Conservation (phyloP, 352 stramenopile species). For the Plasmopara halstedii region DNA sequence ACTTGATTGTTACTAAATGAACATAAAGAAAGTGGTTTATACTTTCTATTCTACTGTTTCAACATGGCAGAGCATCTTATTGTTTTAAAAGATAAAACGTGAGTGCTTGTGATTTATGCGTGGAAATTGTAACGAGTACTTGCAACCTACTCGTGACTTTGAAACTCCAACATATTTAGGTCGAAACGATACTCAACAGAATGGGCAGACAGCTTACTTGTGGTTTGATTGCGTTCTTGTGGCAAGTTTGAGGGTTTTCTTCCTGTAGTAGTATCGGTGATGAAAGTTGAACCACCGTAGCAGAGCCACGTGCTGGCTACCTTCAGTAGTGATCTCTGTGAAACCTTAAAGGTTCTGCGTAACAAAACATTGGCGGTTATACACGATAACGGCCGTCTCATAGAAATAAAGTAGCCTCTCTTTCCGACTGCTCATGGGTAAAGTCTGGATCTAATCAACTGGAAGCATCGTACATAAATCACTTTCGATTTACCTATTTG, state of each 20-base stretch:
- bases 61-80: constrained; percentile 3
- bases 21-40: neutral
- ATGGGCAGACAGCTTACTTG: too few relatives aligned
- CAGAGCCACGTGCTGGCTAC: neutral
- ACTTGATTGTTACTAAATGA: constrained; percentile 1
- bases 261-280: neutral
- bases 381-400: constrained; percentile 6
- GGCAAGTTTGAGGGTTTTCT: too few relatives aligned
- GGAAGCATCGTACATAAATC: neutral
- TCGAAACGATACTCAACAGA: neutral
- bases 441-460: neutral
- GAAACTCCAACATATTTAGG: too few relatives aligned
- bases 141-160: too few relatives aligned
- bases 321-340: neutral
- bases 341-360: constrained; percentile 13
- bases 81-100: constrained; percentile 2
- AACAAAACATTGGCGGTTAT: constrained; percentile 19
- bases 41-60: constrained; percentile 7
- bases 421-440: neutral
- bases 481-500: neutral
- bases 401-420: constrained; percentile 13
- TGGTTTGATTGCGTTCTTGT: too few relatives aligned
- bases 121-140: constrained; percentile 1
- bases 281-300: neutral
- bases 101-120: constrained; percentile 1